phyloP scores from a whole-genome alignment of 257 asterid genomes.

The Solanum lignicaule region DNA sequence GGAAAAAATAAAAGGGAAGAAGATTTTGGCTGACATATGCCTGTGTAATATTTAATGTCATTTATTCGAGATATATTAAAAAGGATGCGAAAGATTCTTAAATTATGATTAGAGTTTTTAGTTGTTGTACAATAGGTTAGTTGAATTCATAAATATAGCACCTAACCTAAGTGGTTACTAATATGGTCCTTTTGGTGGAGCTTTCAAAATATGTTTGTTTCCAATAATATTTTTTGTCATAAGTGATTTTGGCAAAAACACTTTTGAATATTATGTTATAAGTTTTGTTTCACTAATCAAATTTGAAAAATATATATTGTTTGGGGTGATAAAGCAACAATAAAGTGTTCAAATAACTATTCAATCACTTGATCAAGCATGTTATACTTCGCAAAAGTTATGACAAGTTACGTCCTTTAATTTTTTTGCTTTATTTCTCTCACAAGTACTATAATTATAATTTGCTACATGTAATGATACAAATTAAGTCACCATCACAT shows the following conservation, averaged over 20 bases:
- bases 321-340: background rate
- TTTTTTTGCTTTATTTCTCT: background rate
- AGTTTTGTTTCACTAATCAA: background rate
- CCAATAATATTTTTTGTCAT: background rate
- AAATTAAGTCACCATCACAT: background rate
- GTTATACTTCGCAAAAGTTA: background rate
- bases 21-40: background rate
- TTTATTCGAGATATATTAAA: background rate
- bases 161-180: background rate
- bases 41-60: background rate
- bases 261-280: background rate
- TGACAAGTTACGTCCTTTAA: background rate
- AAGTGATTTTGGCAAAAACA: background rate
- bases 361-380: background rate
- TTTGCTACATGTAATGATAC: background rate
- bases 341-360: background rate
- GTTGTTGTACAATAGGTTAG: background rate
- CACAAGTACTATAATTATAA: background rate
- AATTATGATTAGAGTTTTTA: background rate
- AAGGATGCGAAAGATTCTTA: background rate
- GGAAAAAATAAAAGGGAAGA: background rate
- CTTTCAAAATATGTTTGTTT: background rate
- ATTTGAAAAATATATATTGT: background rate
- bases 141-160: background rate
- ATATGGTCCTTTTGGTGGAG: background rate